Evolutionary conservation across 2,329 filamentous ascomycete species (phyloP), one percentile per base, ranked within the genome.

Genomic region (Davidsoniella neocaledoniae): DNA sequence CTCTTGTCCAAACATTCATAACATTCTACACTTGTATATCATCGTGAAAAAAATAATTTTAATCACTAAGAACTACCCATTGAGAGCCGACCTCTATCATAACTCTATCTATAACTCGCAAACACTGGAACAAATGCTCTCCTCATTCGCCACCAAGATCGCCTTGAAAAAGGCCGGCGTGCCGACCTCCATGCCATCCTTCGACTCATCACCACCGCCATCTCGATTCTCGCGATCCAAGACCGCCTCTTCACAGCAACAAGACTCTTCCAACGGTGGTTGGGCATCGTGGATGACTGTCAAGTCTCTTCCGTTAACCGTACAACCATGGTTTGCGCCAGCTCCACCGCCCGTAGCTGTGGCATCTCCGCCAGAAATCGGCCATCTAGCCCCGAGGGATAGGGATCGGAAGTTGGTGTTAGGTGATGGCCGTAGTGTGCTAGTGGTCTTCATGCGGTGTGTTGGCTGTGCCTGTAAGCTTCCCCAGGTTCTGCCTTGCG

Each of bases 141-240:
- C 70, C 57, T 71, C 65, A 55, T 62, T 79, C 51, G 68, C 70
- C 14, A 73, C 74, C 43, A 78, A 78, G 61, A 62, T 77, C 55
- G 75, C 74, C 54, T 65, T 79, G 56, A 73, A 68, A 55, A 76
- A 74, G 58, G 68, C 68, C 46, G 74, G 75, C 58, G 60, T 78
- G 49, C 67, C 71, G 38, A 70, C 65, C 60, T 64, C 76, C 55
- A 61, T 68, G 43, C 62, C 77, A 50, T 64, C 70, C 59, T 63
- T 69, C 53, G 46, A 54, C 49, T 43, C 46, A 53, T 53, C 61
- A 50, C 40, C 53, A 37, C 37, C 44, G 54, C 52, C 62, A 49
- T 39, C 51, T 26, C 25, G 53, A 49, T 42, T 43, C 8, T 49
- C 37, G 3, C 38, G 43, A n/a, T 16, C 36, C 6, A 41, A 53